Conservation (phyloP, 2,329 filamentous ascomycete genomes). For the Sclerotinia trifoliorum region DNA sequence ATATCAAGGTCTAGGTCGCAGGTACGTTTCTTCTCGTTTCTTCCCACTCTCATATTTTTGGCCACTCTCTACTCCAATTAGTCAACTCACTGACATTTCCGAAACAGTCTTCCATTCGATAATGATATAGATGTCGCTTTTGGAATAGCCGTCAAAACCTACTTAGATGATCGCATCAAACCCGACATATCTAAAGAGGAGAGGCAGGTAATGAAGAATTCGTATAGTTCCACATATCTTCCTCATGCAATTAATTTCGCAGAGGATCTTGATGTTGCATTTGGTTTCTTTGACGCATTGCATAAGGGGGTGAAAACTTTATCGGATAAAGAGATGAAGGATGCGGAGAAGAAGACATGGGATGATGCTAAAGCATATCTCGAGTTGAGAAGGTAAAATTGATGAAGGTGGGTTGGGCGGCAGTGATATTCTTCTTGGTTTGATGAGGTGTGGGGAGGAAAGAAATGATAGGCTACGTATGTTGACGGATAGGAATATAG, state of each 20-base stretch:
- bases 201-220: constrained; percentile 47
- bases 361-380: constrained; percentile 56
- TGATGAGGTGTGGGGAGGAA: not conserved
- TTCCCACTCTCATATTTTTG: not conserved
- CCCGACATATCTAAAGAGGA: constrained; percentile 53
- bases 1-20: constrained; percentile 64
- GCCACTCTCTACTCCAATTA: not conserved
- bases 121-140: constrained; percentile 71
- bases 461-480: not conserved
- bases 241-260: constrained; percentile 57
- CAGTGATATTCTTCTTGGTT: constrained; percentile 24
- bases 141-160: constrained; percentile 77
- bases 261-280: constrained; percentile 59
- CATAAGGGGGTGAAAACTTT: constrained; percentile 57
- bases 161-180: constrained; percentile 68
- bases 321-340: constrained; percentile 48
- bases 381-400: constrained; percentile 31
- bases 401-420: constrained; percentile 33
- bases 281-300: constrained; percentile 58
- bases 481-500: not conserved
- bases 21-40: constrained; percentile 51
- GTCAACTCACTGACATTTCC: not conserved
- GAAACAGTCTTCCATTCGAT: constrained; percentile 61
- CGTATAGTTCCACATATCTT: constrained; percentile 51
- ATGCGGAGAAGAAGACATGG: constrained; percentile 53